These are phyloP conservation scores for Fonsecaea erecta DNA, from an alignment of 2,329 filamentous ascomycete genomes.

Conservation along the genomic window DNA sequence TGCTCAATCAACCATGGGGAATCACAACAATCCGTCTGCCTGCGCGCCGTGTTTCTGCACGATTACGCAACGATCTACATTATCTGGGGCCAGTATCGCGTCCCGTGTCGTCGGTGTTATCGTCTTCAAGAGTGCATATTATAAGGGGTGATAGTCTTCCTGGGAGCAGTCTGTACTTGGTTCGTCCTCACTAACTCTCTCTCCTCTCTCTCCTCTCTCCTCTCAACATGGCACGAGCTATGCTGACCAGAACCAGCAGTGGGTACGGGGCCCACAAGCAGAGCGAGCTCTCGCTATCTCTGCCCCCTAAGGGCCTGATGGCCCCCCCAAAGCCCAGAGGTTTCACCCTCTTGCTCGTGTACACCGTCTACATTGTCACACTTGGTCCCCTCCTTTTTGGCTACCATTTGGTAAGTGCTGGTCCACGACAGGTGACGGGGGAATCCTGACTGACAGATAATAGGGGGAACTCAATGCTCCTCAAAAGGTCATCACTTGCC, in stretches of 20 bases:
- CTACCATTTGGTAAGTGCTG: slow-evolving; percentile 74
- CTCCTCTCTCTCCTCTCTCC: neutral
- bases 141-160: slow-evolving; percentile 24
- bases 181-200: neutral
- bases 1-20: slow-evolving; percentile 20
- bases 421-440: neutral
- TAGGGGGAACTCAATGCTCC: slow-evolving; percentile 96
- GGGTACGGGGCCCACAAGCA: slow-evolving; percentile 29
- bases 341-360: slow-evolving; percentile 58
- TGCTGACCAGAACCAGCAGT: slow-evolving; percentile 27
- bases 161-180: neutral
- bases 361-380: slow-evolving; percentile 75
- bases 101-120: neutral
- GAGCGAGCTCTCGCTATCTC: slow-evolving; percentile 5
- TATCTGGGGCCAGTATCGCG: slow-evolving; percentile 13
- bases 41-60: slow-evolving; percentile 19
- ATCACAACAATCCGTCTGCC: slow-evolving; percentile 28
- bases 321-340: slow-evolving; percentile 1
- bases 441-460: slow-evolving; percentile 45
- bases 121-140: slow-evolving; percentile 23
- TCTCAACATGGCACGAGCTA: slow-evolving; percentile 17
- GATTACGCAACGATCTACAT: slow-evolving; percentile 24
- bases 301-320: slow-evolving; percentile 16
- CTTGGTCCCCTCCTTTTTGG: slow-evolving; percentile 92
- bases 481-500: slow-evolving; percentile 88